Percentiles rank a stretch among this genome's conserved stretches.
These are phyloP conservation scores for Mucor racemosus DNA, from an alignment of 371 early-diverging fungal species.

Conservation along the genomic window DNA sequence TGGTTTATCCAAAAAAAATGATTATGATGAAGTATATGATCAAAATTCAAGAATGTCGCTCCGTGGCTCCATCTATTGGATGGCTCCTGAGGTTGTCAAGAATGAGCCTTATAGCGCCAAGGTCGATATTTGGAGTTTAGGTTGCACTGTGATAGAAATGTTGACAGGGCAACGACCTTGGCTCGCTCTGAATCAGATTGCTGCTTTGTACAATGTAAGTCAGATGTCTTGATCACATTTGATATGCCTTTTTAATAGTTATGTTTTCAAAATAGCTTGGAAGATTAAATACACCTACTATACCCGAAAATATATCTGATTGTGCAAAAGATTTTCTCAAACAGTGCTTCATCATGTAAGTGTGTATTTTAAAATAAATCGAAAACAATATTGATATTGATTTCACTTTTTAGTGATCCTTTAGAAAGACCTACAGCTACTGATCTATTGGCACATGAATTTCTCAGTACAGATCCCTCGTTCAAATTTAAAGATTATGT, in stretches of 20 bases:
- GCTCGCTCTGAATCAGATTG: conserved; percentile 70
- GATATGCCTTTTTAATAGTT: not conserved
- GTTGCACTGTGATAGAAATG: conserved; percentile 92
- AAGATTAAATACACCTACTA: conserved; percentile 63
- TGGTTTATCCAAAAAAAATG: conserved; percentile 90
- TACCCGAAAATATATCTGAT: conserved; percentile 69
- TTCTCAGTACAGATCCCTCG: conserved; percentile 45
- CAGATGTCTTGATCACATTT: not conserved
- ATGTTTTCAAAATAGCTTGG: conserved; percentile 38
- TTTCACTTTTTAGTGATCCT: conserved; percentile 54
- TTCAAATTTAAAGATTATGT: conserved; percentile 57
- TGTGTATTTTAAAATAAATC: not conserved
- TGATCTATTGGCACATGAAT: conserved; percentile 59
- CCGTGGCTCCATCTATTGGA: conserved; percentile 81
- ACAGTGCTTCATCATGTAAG: conserved; percentile 70
- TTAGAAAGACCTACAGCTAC: conserved; percentile 67
- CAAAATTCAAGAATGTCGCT: conserved; percentile 61
- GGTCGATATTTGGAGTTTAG: conserved; percentile 82
- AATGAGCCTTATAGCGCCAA: conserved; percentile 78
- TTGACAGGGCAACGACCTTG: conserved; percentile 90
- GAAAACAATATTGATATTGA: not conserved
- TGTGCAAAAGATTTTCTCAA: conserved; percentile 68
- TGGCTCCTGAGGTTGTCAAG: conserved; percentile 94
- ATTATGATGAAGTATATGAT: conserved; percentile 57
- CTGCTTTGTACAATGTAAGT: conserved; percentile 72